Conservation (phyloP, 495 filamentous ascomycete genomes). For the Opeltia flavorubescens region DNA sequence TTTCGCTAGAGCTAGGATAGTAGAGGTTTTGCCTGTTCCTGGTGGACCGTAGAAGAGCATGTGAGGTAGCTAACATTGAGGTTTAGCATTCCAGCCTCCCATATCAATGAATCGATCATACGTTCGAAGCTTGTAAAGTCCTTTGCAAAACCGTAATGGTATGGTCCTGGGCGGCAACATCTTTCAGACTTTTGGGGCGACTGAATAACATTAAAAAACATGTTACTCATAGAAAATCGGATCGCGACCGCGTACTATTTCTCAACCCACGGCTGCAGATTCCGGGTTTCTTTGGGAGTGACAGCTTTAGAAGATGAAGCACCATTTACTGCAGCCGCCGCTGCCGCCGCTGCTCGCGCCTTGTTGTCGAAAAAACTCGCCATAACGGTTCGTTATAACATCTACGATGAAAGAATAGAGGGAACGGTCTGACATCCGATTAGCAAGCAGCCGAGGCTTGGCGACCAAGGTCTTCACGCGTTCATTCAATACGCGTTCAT, state of each 20-base stretch:
- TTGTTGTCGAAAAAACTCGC: slow-evolving; percentile 91
- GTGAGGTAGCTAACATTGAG: slow-evolving; percentile 59
- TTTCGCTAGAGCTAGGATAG: slow-evolving; percentile 89
- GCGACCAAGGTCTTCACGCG: too few relatives aligned
- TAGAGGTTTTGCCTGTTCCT: slow-evolving; percentile 97
- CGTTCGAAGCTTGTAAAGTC: slow-evolving; percentile 88
- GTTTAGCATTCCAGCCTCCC: slow-evolving; percentile 1
- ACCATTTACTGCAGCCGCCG: slow-evolving; percentile 33
- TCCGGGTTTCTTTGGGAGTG: slow-evolving; percentile 45
- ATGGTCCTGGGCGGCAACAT: slow-evolving; percentile 97
- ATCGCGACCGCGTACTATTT: slow-evolving; percentile 66
- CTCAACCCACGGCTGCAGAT: slow-evolving; percentile 91
- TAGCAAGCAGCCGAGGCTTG: too few relatives aligned
- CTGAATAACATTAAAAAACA: slow-evolving; percentile 29
- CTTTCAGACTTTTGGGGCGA: slow-evolving; percentile 80
- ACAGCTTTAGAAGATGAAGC: slow-evolving; percentile 34
- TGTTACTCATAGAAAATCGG: neutral
- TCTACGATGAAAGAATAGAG: neutral
- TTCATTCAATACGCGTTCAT: too few relatives aligned
- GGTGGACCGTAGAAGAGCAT: slow-evolving; percentile 99
- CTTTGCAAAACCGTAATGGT: slow-evolving; percentile 84
- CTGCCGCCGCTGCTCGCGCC: slow-evolving; percentile 72
- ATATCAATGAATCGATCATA: slow-evolving; percentile 21
- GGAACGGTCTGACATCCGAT: neutral
- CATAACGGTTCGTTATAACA: slow-evolving; percentile 23